These are phyloP conservation scores for Tetrapyrgos nigripes DNA, from an alignment of 1,284 basidiomycete species.

Conservation along the genomic window DNA sequence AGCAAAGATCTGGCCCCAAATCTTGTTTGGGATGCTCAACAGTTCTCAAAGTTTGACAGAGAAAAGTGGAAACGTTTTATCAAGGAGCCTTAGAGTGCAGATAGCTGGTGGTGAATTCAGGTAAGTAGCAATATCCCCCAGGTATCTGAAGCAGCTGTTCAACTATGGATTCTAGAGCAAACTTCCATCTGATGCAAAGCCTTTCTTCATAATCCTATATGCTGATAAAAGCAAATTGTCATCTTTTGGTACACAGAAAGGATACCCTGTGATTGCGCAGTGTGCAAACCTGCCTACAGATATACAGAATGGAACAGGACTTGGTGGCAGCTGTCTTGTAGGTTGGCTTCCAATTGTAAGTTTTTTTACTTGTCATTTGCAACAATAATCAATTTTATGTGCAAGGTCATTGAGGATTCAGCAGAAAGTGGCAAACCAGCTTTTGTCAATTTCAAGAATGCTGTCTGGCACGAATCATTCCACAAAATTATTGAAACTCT, in stretches of 20 bases:
- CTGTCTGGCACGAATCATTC: slow-evolving; percentile 42
- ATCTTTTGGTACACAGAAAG: slow-evolving; percentile 47
- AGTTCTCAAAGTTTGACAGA: background rate
- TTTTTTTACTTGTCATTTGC: slow-evolving; percentile 8
- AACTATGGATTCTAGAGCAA: background rate
- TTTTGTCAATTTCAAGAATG: slow-evolving; percentile 38
- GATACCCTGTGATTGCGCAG: slow-evolving; percentile 47
- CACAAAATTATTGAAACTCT: slow-evolving; percentile 32
- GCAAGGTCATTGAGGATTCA: slow-evolving; percentile 35
- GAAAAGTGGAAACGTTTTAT: background rate
- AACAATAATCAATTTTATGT: too few relatives aligned
- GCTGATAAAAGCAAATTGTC: slow-evolving; percentile 53
- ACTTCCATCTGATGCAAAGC: slow-evolving; percentile 18
- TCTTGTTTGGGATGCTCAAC: slow-evolving; percentile 6
- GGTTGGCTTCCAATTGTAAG: slow-evolving; percentile 52
- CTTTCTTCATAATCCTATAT: slow-evolving; percentile 41
- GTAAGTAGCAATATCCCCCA: background rate
- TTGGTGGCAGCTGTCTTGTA: slow-evolving; percentile 45
- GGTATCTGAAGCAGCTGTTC: background rate
- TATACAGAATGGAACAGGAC: slow-evolving; percentile 42
- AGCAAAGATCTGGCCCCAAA: background rate
- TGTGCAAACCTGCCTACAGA: slow-evolving; percentile 42
- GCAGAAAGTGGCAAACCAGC: slow-evolving; percentile 30
- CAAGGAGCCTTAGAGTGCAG: slow-evolving; percentile 6
- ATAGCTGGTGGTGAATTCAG: slow-evolving; percentile 13